Percentiles rank a stretch among this genome's conserved stretches.
Evolutionary conservation across 73 alveolate genomes (phyloP).

Genomic region (Paramecium biaurelia): DNA sequence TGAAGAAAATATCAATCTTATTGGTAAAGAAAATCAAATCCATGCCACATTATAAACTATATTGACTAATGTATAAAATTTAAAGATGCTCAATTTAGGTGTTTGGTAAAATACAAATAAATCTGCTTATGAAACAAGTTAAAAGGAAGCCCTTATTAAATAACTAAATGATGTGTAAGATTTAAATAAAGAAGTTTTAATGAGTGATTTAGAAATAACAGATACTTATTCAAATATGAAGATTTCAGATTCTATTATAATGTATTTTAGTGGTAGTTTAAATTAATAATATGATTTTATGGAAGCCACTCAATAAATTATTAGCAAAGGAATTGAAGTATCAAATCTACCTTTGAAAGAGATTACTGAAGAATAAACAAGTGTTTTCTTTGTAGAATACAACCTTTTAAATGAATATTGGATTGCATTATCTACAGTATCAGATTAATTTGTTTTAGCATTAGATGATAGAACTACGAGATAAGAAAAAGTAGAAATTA

Average conservation of each 20-base stretch:
- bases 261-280: neutral
- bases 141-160: neutral
- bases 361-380: neutral
- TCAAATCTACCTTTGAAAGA: neutral
- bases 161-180: neutral
- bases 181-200: neutral
- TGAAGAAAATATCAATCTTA: neutral
- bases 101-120: neutral
- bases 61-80: neutral
- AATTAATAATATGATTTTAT: conserved; percentile 22
- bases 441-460: conserved; percentile 7
- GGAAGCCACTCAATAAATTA: conserved; percentile 44
- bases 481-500: neutral
- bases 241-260: neutral
- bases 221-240: neutral
- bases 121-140: neutral
- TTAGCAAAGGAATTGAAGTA: conserved; percentile 15
- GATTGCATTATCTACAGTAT: neutral
- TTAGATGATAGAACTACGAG: neutral
- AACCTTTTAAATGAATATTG: conserved; percentile 5
- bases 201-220: neutral
- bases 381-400: conserved; percentile 31
- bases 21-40: neutral
- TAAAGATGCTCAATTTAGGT: neutral
- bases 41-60: neutral